Evolutionary conservation across 2,329 filamentous ascomycete genomes (phyloP), one percentile per base, ranked within the genome.

Genomic region (Pseudocercospora vitis): DNA sequence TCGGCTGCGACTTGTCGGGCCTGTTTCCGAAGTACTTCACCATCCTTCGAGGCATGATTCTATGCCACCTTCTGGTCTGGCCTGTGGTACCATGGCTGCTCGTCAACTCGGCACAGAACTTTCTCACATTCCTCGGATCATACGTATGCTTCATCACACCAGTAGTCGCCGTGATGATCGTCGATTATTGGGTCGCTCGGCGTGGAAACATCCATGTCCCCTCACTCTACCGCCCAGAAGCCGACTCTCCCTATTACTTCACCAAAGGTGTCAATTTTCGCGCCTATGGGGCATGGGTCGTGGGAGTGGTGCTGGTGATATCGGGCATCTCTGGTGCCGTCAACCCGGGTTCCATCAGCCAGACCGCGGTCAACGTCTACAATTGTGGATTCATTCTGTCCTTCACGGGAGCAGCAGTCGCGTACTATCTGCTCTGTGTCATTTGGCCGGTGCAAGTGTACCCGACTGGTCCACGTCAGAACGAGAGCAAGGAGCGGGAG

Each of bases 141-240:
- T 76, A 76, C 54, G 66, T 68, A 6, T 68, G 73, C 45, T 76
- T 77, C 61, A 57, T 76, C 53, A 70, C 69, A 47, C 74, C 75
- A 0, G 67, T 76, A 4, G 67, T 65, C 31, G 68, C 66, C 6
- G 64, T 68, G 32, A 71, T 73, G 63, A 70, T 75, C 7, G 64
- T 73, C 11, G 74, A 76, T 56, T 76, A 74, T 59, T 71, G 63
- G 58, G 32, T 73, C 35, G 55, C 65, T 3, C 65, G 71, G 5
- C 74, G 72, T 47, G 71, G 73, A 4, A 76, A 76, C 37, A 55
- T 75, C 7, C 71, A 75, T 48, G 63, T 74, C 4, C 71, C 72
- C 0, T 70, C 67, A 1, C 66, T 73, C 7, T 76, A 74, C 50
- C 47, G 53, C 3, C 49, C 59, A 3, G 55, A 62, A n/a, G 2